Conservation (phyloP, 2,329 filamentous ascomycete species). For the Botrytis aclada region DNA sequence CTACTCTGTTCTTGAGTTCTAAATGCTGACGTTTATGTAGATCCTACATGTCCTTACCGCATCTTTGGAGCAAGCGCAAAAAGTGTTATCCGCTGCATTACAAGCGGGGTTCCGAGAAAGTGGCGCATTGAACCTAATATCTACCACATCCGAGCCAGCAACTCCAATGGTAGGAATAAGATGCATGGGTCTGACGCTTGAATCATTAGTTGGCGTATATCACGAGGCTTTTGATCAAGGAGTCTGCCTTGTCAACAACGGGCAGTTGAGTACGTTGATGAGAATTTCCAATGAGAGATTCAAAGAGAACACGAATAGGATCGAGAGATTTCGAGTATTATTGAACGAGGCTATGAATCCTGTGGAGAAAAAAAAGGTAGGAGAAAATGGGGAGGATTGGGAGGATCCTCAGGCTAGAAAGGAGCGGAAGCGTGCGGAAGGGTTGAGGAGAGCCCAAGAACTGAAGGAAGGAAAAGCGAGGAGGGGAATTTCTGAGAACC, state of each 20-base stretch:
- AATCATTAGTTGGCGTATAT: constrained; percentile 69
- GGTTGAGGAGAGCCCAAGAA: constrained; percentile 47
- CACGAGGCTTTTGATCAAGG: constrained; percentile 40
- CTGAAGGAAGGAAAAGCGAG: constrained; percentile 19
- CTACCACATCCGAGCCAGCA: constrained; percentile 33
- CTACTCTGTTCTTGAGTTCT: background rate
- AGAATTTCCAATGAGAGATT: constrained; percentile 73
- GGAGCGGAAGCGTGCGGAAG: constrained; percentile 57
- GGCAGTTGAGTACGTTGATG: constrained; percentile 66
- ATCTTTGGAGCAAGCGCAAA: constrained; percentile 70
- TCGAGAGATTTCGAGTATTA: constrained; percentile 58
- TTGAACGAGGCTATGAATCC: constrained; percentile 29
- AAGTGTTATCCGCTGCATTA: constrained; percentile 70
- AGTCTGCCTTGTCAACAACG: constrained; percentile 57
- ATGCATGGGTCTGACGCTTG: constrained; percentile 76
- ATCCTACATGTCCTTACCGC: constrained; percentile 85
- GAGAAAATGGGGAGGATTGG: constrained; percentile 47
- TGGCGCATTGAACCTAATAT: constrained; percentile 67
- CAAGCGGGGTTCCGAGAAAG: constrained; percentile 87
- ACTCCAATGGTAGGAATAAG: constrained; percentile 82
- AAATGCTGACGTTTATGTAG: constrained; percentile 44
- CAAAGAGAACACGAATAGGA: constrained; percentile 63
- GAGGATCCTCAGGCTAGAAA: constrained; percentile 52
- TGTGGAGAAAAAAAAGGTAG: constrained; percentile 28
- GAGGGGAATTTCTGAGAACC: background rate